Conservation (phyloP, 169 alveolate species). For the Plasmodium ovale region DNA sequence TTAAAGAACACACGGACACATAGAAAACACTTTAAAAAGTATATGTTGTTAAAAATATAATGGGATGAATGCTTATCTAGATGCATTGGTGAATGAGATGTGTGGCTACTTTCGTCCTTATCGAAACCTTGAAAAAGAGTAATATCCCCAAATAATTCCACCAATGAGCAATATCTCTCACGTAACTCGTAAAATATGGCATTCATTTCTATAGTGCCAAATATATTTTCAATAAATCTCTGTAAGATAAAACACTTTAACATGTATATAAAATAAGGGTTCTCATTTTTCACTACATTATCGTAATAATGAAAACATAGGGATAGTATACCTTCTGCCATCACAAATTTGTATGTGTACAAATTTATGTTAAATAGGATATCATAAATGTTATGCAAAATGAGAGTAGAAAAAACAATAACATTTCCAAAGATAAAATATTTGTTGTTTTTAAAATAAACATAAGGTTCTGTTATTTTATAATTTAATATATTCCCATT, state of each 20-base stretch:
- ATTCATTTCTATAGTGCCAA: slow-evolving; percentile 68
- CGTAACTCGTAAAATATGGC: slow-evolving; percentile 64
- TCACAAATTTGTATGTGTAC: slow-evolving; percentile 36
- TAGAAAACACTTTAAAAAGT: slow-evolving; percentile 53
- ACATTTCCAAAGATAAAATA: slow-evolving; percentile 64
- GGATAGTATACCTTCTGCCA: slow-evolving; percentile 66
- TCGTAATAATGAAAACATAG: slow-evolving; percentile 55
- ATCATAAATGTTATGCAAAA: slow-evolving; percentile 50
- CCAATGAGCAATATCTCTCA: slow-evolving; percentile 59
- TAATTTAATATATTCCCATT: slow-evolving; percentile 53
- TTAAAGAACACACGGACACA: slow-evolving; percentile 58
- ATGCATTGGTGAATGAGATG: background rate
- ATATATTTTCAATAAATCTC: slow-evolving; percentile 40
- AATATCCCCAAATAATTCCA: slow-evolving; percentile 67
- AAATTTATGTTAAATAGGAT: slow-evolving; percentile 49
- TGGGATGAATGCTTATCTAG: background rate
- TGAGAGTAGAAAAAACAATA: slow-evolving; percentile 21
- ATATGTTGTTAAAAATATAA: slow-evolving; percentile 30
- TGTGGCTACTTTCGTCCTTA: background rate
- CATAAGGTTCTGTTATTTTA: slow-evolving; percentile 65
- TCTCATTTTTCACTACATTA: slow-evolving; percentile 12
- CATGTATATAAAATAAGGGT: slow-evolving; percentile 36
- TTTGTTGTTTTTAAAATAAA: slow-evolving; percentile 28
- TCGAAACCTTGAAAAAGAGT: slow-evolving; percentile 14
- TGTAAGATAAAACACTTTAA: slow-evolving; percentile 25